Evolutionary conservation across 768 basidiomycete species (phyloP).

Genomic region (Mycena venus): DNA sequence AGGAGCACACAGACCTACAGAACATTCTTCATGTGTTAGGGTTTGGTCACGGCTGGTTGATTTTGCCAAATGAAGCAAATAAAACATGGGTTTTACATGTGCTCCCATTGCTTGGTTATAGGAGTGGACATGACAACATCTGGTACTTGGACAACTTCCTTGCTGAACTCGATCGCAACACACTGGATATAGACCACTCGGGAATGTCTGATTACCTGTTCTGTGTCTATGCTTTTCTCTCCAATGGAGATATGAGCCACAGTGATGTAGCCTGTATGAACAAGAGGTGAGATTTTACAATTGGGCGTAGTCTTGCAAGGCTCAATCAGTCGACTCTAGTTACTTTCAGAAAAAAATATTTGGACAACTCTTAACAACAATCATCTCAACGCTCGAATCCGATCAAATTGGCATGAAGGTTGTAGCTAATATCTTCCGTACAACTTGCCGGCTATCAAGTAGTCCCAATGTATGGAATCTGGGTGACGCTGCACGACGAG

Average conservation of each 20-base stretch:
- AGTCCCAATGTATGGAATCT: background rate
- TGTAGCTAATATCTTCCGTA: background rate
- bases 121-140: background rate
- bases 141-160: background rate
- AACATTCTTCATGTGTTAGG: background rate
- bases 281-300: background rate
- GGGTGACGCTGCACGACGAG: no score
- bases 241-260: background rate
- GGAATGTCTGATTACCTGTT: background rate
- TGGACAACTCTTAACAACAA: background rate
- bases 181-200: background rate
- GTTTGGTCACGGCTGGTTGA: background rate
- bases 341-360: background rate
- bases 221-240: background rate
- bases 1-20: background rate
- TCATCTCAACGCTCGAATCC: background rate
- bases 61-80: background rate
- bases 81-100: background rate
- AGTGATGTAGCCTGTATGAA: background rate
- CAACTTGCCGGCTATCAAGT: background rate
- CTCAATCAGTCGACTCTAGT: background rate
- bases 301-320: background rate
- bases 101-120: no score
- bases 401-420: background rate
- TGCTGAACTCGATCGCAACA: background rate